A percentile compares a stretch with the other conserved stretches of the same genome.
These are phyloP conservation scores for Globisporangium takayamanum DNA, from an alignment of 352 stramenopile genomes.

Conservation along the genomic window DNA sequence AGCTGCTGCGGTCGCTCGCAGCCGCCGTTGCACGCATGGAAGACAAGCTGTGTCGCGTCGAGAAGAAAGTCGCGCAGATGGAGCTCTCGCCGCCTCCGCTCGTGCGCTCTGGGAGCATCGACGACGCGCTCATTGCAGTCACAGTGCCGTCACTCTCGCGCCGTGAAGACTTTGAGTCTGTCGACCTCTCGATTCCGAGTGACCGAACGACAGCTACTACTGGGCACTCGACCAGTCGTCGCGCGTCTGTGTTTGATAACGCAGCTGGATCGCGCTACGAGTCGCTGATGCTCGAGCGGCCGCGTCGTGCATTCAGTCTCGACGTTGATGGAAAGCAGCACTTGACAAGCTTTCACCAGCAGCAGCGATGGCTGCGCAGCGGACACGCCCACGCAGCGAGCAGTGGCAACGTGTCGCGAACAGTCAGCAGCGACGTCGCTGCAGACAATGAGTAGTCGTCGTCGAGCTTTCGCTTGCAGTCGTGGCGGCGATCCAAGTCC, in stretches of 20 bases:
- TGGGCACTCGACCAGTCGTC: no score
- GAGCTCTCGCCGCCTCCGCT: not conserved
- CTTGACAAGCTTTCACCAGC: no score
- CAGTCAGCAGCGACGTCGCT: no score
- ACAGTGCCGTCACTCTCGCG: not conserved
- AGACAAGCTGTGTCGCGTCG: constrained; percentile 3
- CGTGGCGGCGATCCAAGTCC: constrained; percentile 1
- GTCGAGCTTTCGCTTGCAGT: constrained; percentile 4
- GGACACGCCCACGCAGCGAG: no score
- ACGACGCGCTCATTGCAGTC: constrained; percentile 2
- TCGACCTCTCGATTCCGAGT: not conserved
- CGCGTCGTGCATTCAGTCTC: no score
- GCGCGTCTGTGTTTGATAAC: no score
- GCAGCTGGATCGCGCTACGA: no score
- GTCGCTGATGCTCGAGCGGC: no score
- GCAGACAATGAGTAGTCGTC: not conserved
- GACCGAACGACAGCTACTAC: no score
- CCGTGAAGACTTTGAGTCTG: not conserved
- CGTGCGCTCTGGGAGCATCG: not conserved
- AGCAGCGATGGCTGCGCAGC: no score
- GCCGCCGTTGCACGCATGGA: constrained; percentile 8
- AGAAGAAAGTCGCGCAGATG: not conserved
- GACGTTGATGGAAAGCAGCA: no score
- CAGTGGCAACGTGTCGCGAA: not conserved
- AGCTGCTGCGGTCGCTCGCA: constrained; percentile 9